Evolutionary conservation across 352 stramenopile species (phyloP).

Genomic region (Lagenidium sp.): DNA sequence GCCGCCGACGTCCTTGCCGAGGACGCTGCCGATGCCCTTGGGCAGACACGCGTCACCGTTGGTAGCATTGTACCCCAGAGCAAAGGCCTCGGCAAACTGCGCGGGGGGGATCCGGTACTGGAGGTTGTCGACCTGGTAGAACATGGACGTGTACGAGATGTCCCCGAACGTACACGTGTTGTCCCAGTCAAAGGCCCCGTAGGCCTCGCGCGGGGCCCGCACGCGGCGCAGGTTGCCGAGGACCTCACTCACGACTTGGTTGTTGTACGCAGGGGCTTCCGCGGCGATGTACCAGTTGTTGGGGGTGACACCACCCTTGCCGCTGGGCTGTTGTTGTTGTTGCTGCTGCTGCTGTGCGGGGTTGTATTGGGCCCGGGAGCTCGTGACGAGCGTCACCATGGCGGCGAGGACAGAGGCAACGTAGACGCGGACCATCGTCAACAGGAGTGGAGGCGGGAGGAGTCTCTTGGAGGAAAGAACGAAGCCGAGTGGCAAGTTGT

Average conservation of each 20-base stretch:
- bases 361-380: neutral
- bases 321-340: neutral
- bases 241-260: conserved; percentile 27
- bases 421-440: conserved; percentile 2
- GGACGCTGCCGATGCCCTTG: conserved; percentile 30
- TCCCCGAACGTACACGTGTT: conserved; percentile 63
- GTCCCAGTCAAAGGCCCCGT: conserved; percentile 54
- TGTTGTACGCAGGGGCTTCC: conserved; percentile 54
- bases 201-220: conserved; percentile 26
- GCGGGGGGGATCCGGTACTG: conserved; percentile 35
- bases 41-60: conserved; percentile 35
- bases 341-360: neutral
- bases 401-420: neutral
- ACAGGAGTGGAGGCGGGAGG: too few species aligned
- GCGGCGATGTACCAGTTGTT: conserved; percentile 26
- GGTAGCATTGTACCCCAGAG: conserved; percentile 40
- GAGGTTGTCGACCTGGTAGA: conserved; percentile 48
- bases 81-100: conserved; percentile 31
- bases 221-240: conserved; percentile 24
- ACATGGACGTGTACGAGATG: conserved; percentile 56
- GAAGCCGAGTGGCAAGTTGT: neutral
- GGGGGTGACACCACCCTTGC: neutral
- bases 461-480: neutral
- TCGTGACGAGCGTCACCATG: neutral
- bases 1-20: conserved; percentile 29